These are phyloP conservation scores for Cyberlindnera nakhonratchasimensis DNA, from an alignment of 805 yeast genomes.

Conservation along the genomic window DNA sequence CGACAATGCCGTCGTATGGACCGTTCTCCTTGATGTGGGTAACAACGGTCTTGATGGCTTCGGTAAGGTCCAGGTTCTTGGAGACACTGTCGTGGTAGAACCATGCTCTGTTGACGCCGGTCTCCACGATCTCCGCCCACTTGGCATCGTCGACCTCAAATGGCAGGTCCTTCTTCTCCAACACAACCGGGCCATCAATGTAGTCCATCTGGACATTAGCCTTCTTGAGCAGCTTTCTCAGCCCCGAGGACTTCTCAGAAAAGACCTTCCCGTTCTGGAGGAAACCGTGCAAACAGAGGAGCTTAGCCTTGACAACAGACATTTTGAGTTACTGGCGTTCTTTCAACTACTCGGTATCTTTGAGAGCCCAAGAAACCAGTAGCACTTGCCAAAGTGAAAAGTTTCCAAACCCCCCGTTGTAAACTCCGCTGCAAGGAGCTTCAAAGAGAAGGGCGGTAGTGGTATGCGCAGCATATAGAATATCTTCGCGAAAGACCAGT, in stretches of 20 bases:
- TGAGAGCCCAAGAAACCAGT: not conserved
- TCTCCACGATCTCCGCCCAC: slow-evolving; percentile 45
- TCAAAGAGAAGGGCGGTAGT: too few species aligned
- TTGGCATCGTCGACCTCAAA: slow-evolving; percentile 56
- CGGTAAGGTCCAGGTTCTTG: slow-evolving; percentile 47
- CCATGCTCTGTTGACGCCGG: slow-evolving; percentile 63
- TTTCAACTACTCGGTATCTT: too few species aligned
- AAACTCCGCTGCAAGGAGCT: too few species aligned
- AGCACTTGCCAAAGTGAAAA: not conserved
- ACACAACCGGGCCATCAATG: slow-evolving; percentile 70
- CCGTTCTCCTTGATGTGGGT: slow-evolving; percentile 58
- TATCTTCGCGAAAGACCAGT: slow-evolving; percentile 1
- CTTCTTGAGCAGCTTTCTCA: slow-evolving; percentile 68
- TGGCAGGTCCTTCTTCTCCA: slow-evolving; percentile 72
- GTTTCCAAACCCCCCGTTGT: slow-evolving; percentile 10
- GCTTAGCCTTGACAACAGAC: slow-evolving; percentile 37
- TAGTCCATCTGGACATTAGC: slow-evolving; percentile 69
- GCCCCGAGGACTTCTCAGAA: slow-evolving; percentile 85
- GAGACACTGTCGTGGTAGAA: slow-evolving; percentile 54
- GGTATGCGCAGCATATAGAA: slow-evolving; percentile 1
- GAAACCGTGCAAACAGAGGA: slow-evolving; percentile 89
- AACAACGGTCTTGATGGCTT: slow-evolving; percentile 45
- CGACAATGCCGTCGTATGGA: slow-evolving; percentile 85
- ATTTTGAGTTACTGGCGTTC: too few species aligned
- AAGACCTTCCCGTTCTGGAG: slow-evolving; percentile 81